Evolutionary conservation across 2,329 filamentous ascomycete species (phyloP), one percentile per base, ranked within the genome.

Genomic region (Botrytis deweyae): DNA sequence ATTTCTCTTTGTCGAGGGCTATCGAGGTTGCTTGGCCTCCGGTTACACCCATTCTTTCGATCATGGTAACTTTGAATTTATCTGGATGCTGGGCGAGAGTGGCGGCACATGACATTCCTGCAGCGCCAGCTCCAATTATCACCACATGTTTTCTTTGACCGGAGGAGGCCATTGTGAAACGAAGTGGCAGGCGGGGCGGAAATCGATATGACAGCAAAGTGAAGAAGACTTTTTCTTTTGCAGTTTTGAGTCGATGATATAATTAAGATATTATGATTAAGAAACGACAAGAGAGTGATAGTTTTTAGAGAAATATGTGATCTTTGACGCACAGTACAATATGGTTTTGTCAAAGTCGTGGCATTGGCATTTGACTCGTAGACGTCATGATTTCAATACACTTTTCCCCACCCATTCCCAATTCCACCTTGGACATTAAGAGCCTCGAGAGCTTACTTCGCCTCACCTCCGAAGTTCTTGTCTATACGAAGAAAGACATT

Each of bases 31-130:
- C 88, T 79, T 90, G 88, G 1, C 88, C 88, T 59, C 88, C 88
- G 55, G 89, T 88, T 63, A 90, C 87, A 65, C 87, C 82, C 18
- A 86, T 86, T 78, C 84, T 82, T 75, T 91, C 89, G 36, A 92
- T 83, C 22, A 93, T 78, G 0, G 90, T 92, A 20, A 93, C 85
- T 62, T 89, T 86, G 82, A 91, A 93, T 76, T 87, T 87, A 55
- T 91, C 87, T 0, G 88, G 88, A 76, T 92, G 89, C 66, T 91
- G 87, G 65, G 89, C 86, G 42, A 93, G 85, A 44, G 91, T 90
- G 44, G 90, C 86, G 18, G 91, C 90, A 80, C 90, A 92, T 2
- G 63, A 40, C 88, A 87, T 89, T 80, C 89, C 90, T 63, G 89
- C 88, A 55, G 89, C 89, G 40, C 89, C 90, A 44, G 87, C 89